Base-by-base conservation (phyloP, 1,139 yeast genomes). In the Sugiyamaella paludigena region DNA sequence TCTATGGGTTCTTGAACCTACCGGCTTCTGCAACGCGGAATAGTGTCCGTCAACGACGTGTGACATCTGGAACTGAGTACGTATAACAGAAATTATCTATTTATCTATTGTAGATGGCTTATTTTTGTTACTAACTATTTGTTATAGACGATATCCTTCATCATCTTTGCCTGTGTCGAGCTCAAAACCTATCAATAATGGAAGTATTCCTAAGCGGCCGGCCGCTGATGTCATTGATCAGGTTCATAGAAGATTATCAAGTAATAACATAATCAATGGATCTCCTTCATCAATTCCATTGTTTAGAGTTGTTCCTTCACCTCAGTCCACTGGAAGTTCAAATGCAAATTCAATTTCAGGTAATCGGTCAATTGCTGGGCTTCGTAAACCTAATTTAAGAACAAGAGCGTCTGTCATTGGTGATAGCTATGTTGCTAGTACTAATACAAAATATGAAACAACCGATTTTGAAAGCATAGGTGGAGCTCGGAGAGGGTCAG, bases 141-240 rank as follows among this genome's bases (percentile, higher is more conserved):
- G 2, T 2, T 31, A 31, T 31, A 31, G 34, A 36, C 13, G 45
- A n/a, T 35, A 48, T 28, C 54, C 49, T 24, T 54, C 57, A 16
- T 55, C 59, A 5, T 55, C 58, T 15, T 40, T 55, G 19, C 58
- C 58, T 12, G 50, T 55, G 9, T 41, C 57, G 7, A 43, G 53
- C 19, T 30, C 49, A 15, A 28, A 42, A 26, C 29, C n/a, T 9
- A n/a, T 6, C n/a, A 40, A 33, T 7, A 36, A 37, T 36, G 40
- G 36, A 4, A 36, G 28, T 42, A 39, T 50, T 7, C 48, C 57
- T 1, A 48, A 49, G 26, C 41, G 59, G 31, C 53, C 56, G 12
- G 56, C 61, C 4, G 54, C 59, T 4, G 61, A 59, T 27, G 56
- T 58, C 16, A 51, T 58, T 10, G 57, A 51, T 24, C 54, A 58